Percentiles rank a stretch among this genome's conserved stretches.
phyloP scores from a whole-genome alignment of 164 flowering plant genomes.

The Echeveria elegans region DNA sequence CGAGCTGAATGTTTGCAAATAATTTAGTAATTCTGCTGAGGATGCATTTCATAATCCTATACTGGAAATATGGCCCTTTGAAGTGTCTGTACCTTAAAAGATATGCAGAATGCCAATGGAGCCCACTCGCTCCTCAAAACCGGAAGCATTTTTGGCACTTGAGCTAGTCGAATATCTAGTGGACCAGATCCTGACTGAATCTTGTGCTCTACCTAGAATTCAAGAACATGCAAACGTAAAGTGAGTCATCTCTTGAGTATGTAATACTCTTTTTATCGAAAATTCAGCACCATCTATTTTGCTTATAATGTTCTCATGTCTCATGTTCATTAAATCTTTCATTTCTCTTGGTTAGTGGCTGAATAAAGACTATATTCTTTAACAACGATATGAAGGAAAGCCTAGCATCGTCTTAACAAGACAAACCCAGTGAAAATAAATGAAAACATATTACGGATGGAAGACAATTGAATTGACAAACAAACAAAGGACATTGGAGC shows the following conservation, averaged over 20 bases:
- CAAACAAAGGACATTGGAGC: neutral
- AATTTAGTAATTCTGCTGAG: neutral
- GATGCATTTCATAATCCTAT: neutral
- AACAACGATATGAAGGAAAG: neutral
- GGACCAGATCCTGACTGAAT: slow-evolving; percentile 92
- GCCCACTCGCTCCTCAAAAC: slow-evolving; percentile 75
- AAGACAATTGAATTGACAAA: neutral
- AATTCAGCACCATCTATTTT: neutral
- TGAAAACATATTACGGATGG: neutral
- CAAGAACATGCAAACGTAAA: neutral
- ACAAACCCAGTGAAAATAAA: neutral
- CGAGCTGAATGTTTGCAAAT: slow-evolving; percentile 43
- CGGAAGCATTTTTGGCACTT: slow-evolving; percentile 84
- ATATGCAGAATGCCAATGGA: slow-evolving; percentile 71
- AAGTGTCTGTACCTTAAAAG: slow-evolving; percentile 66
- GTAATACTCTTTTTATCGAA: neutral
- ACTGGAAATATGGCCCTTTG: neutral
- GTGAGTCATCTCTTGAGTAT: neutral
- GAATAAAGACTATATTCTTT: neutral
- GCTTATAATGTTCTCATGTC: neutral
- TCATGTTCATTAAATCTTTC: neutral
- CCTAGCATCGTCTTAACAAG: neutral
- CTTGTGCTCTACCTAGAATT: slow-evolving; percentile 68
- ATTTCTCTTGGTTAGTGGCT: neutral
- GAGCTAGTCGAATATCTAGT: slow-evolving; percentile 76